A percentile compares a stretch with the other conserved stretches of the same genome.
These are phyloP conservation scores for Suillus sp. DNA, from an alignment of 768 basidiomycete species.

Conservation along the genomic window DNA sequence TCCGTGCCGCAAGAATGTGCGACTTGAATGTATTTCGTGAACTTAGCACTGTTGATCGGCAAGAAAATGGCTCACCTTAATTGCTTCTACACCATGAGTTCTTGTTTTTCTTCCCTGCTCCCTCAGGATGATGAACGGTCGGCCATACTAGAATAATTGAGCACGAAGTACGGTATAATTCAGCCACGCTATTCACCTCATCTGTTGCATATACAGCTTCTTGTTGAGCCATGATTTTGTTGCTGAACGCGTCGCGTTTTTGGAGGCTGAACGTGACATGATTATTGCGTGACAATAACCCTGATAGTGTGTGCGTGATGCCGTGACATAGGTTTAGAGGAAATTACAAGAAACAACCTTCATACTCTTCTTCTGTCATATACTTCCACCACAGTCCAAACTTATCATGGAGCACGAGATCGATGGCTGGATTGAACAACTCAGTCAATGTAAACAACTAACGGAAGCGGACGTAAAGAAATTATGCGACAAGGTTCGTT, in stretches of 20 bases:
- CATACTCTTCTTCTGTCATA: conserved; percentile 10
- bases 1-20: conserved; percentile 93
- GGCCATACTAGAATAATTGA: conserved; percentile 64
- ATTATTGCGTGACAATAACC: conserved; percentile 25
- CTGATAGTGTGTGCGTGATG: conserved; percentile 29
- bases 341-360: conserved; percentile 10
- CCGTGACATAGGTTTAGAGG: conserved; percentile 26
- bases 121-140: conserved; percentile 96
- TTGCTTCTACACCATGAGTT: conserved; percentile 90
- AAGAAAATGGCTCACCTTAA: conserved; percentile 65
- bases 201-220: conserved; percentile 86
- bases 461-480: conserved; percentile 94
- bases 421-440: conserved; percentile 95
- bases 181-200: conserved; percentile 52
- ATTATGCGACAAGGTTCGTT: conserved; percentile 95
- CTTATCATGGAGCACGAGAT: conserved; percentile 66
- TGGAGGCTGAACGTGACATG: conserved; percentile 27
- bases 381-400: conserved; percentile 15
- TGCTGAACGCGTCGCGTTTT: conserved; percentile 19
- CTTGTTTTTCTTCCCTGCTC: conserved; percentile 94
- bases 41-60: neutral
- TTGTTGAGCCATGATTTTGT: conserved; percentile 37
- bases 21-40: conserved; percentile 48
- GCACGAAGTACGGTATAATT: conserved; percentile 14
- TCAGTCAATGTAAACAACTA: conserved; percentile 96